Percentiles rank a stretch among this genome's conserved stretches.
Evolutionary conservation across 441 rosid genomes (phyloP).

Genomic region (Gossypium trilobum): DNA sequence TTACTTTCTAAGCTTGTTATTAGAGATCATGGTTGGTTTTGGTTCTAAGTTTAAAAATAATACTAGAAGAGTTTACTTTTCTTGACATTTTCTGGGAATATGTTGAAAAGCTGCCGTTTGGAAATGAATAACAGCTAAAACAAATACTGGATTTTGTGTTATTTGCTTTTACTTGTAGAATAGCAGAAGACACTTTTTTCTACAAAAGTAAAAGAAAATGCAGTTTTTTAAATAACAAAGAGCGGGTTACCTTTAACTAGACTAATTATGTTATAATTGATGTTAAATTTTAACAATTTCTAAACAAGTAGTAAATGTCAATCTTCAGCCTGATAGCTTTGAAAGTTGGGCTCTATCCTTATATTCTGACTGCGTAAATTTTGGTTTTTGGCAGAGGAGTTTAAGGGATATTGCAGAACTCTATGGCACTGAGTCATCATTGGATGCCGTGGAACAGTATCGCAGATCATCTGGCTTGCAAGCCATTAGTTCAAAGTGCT

Average conservation of each 20-base stretch:
- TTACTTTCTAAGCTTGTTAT: not conserved
- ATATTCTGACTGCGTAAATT: not conserved
- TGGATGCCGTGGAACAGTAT: conserved; percentile 55
- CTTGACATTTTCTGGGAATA: not conserved
- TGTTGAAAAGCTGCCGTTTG: not conserved
- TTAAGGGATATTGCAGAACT: conserved; percentile 66
- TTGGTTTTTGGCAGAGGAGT: conserved; percentile 44
- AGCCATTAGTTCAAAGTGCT: conserved; percentile 48
- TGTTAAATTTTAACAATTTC: not conserved
- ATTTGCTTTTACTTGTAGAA: too few relatives aligned
- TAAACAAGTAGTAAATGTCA: not conserved
- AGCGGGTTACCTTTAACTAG: not conserved
- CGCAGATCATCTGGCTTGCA: conserved; percentile 51
- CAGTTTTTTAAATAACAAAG: not conserved
- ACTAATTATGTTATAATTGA: not conserved
- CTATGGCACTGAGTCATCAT: conserved; percentile 56
- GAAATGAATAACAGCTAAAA: not conserved
- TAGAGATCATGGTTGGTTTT: not conserved
- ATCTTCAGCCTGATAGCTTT: not conserved
- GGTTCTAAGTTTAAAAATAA: not conserved
- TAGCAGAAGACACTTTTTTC: not conserved
- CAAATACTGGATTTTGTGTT: too few relatives aligned
- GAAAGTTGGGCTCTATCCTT: not conserved
- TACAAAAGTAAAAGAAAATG: not conserved
- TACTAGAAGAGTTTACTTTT: not conserved